Evolutionary conservation across 805 yeast genomes (phyloP).

Genomic region (Cyberlindnera amylophila): DNA sequence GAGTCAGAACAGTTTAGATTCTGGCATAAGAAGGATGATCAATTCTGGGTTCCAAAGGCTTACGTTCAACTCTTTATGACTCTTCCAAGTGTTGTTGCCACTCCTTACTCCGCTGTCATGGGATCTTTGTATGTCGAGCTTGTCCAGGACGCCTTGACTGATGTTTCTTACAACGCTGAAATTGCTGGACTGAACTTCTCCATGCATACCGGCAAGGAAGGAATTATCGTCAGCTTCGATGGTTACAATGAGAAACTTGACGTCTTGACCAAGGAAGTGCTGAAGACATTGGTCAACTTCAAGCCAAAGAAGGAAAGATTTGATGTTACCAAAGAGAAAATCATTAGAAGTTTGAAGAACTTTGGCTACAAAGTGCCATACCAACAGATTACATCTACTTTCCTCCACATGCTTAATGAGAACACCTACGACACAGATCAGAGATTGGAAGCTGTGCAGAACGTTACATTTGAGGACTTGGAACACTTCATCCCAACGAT

Average conservation of each 20-base stretch:
- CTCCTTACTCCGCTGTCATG: slow-evolving; percentile 55
- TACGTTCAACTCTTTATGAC: slow-evolving; percentile 60
- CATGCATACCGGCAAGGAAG: slow-evolving; percentile 61
- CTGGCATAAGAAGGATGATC: slow-evolving; percentile 91
- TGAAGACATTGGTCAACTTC: slow-evolving; percentile 50
- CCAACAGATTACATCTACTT: slow-evolving; percentile 63
- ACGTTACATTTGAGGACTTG: slow-evolving; percentile 48
- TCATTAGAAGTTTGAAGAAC: slow-evolving; percentile 60
- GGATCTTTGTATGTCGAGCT: slow-evolving; percentile 65
- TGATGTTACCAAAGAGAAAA: slow-evolving; percentile 59
- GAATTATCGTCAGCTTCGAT: slow-evolving; percentile 58
- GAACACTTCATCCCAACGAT: slow-evolving; percentile 48
- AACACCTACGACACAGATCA: slow-evolving; percentile 63
- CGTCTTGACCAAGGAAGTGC: slow-evolving; percentile 55
- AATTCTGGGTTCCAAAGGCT: slow-evolving; percentile 86
- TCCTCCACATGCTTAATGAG: slow-evolving; percentile 66
- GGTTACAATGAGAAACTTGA: slow-evolving; percentile 86
- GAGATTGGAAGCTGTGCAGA: slow-evolving; percentile 46
- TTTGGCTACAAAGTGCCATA: slow-evolving; percentile 74
- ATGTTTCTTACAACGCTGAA: slow-evolving; percentile 77
- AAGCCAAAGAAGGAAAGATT: slow-evolving; percentile 56
- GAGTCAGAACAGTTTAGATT: slow-evolving; percentile 49
- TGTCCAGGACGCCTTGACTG: slow-evolving; percentile 70
- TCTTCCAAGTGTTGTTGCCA: slow-evolving; percentile 56
- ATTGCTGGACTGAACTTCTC: slow-evolving; percentile 69